Base-by-base conservation (phyloP, 306 rosid species). In the Medicago arabica region DNA sequence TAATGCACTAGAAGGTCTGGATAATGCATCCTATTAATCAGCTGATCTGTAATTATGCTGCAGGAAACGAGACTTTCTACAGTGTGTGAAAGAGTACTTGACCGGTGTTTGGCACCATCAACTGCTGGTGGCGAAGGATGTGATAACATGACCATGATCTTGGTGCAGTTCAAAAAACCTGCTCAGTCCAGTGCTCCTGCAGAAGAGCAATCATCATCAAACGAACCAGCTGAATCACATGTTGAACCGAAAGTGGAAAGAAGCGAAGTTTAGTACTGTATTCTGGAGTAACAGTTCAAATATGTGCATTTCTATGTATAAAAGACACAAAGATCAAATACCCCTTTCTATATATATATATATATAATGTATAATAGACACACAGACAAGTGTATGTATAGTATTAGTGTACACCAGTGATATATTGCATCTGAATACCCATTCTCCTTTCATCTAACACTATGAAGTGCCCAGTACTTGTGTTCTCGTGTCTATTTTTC, bases 111-210 rank as follows among this genome's bases (percentile, higher is more conserved):
- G 94, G 99, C 96, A 21, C 98, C 97, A 43, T 87, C 97, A 28
- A 94, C 94, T 3, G 85, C 87, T 11, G 61, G 82, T 53, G 99
- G 99, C 0, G 96, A 89, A 81, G 99, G 99, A 68, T 92, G 99
- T 46, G 99, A 95, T 54, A 95, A 95, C 89, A 95, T 95, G 99
- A 95, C 99, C 63, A 92, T 95, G 96, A 90, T 95, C 76, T 60
- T 95, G 88, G 96, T 95, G 61, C 97, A 90, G 80, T 89, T 95
- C 75, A 95, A 92, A 85, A 92, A 85, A 72, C 89, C 85, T 50
- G 44, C 74, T 36, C 90, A 7, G 55, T 71, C 87, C 36, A 23
- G 78, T 82, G 72, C 78, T 41, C 80, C 78, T 7, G 66, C 58
- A 12, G 84, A 72, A 31, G 88, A 86, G 66, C 86, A 83, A 81